Evolutionary conservation across 768 basidiomycete genomes (phyloP).

Genomic region (Pleurotus ostreatus): DNA sequence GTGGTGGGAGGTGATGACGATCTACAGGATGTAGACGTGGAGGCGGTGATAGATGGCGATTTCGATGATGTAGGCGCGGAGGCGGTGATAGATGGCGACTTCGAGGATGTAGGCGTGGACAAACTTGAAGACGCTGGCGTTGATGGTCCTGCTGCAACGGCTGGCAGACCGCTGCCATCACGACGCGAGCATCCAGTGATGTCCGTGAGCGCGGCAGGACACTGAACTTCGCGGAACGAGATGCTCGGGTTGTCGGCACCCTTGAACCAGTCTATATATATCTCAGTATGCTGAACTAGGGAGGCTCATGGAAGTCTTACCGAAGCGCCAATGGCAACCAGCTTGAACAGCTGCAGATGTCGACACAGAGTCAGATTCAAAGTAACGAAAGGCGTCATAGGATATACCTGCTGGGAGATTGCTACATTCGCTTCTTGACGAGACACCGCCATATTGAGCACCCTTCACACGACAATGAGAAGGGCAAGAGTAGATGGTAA

Average conservation of each 20-base stretch:
- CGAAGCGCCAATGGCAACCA: conserved; percentile 7
- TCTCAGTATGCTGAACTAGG: neutral
- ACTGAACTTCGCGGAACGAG: conserved; percentile 2
- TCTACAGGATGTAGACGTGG: neutral
- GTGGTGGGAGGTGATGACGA: neutral
- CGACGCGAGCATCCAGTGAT: conserved; percentile 4
- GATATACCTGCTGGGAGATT: neutral
- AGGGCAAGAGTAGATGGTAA: neutral
- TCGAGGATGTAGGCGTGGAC: neutral
- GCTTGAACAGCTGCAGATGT: neutral
- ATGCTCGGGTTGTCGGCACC: conserved; percentile 3
- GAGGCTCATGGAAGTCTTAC: neutral
- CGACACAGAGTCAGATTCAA: neutral
- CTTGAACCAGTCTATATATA: conserved; percentile 4
- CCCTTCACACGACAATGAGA: neutral
- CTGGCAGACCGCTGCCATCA: conserved; percentile 2
- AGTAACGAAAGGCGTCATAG: neutral
- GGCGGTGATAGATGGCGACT: neutral
- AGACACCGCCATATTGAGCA: conserved; percentile 2
- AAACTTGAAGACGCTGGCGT: neutral
- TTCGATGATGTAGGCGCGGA: neutral
- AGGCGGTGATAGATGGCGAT: neutral
- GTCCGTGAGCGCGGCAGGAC: neutral
- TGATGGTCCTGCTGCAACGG: neutral
- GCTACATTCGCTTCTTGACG: conserved; percentile 1